A percentile compares a stretch with the other conserved stretches of the same genome.
Conservation (phyloP, 331 rosid species). For the Malus hybrid region DNA sequence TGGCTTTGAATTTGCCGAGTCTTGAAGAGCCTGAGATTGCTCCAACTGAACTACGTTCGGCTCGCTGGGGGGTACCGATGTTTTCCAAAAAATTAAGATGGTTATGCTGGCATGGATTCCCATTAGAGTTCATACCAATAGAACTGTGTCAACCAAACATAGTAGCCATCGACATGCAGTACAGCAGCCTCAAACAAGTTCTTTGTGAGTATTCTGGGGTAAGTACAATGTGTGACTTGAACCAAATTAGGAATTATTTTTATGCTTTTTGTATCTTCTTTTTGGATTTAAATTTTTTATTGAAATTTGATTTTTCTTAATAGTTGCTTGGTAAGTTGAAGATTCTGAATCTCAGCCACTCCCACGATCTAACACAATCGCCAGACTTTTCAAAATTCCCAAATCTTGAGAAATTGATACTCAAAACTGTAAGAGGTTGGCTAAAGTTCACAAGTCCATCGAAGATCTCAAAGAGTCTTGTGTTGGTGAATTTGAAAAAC, state of each 20-base stretch:
- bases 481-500: constrained; percentile 23
- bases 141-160: background rate
- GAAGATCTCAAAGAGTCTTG: constrained; percentile 14
- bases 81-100: constrained; percentile 6
- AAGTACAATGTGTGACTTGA: background rate
- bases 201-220: constrained; percentile 5
- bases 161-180: constrained; percentile 10
- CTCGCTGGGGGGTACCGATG: background rate
- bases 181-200: constrained; percentile 4
- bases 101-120: constrained; percentile 21
- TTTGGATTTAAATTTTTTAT: too few species aligned
- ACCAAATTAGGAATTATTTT: background rate
- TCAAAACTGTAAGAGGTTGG: constrained; percentile 27
- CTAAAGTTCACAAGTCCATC: constrained; percentile 22
- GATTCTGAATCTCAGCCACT: constrained; percentile 41
- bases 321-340: constrained; percentile 12
- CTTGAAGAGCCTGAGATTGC: constrained; percentile 10
- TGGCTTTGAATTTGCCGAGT: too few species aligned
- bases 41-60: background rate
- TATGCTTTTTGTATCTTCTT: background rate
- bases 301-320: background rate
- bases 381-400: constrained; percentile 34
- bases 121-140: constrained; percentile 1
- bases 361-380: constrained; percentile 10
- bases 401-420: constrained; percentile 29